Percentiles rank a stretch among this genome's conserved stretches.
Conservation (phyloP, 176 grass and related monocot species). For the Carex pumila region DNA sequence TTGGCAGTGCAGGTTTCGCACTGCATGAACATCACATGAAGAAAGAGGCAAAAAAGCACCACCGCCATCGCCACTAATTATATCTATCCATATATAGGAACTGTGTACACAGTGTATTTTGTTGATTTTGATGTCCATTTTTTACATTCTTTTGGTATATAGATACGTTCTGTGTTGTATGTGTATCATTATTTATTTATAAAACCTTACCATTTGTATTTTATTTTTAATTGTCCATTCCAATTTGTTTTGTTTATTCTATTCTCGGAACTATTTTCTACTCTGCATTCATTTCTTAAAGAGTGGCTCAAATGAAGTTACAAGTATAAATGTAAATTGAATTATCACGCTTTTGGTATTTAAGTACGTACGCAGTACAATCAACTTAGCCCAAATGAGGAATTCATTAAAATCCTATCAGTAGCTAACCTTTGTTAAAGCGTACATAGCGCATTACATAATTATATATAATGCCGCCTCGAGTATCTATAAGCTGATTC, state of each 20-base stretch:
- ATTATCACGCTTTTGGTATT: background rate
- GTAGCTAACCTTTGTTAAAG: too few relatives aligned
- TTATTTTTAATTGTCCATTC: background rate
- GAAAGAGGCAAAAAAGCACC: slow-evolving; percentile 12
- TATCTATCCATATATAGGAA: background rate
- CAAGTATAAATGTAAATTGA: background rate
- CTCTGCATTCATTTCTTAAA: background rate
- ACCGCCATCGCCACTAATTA: background rate
- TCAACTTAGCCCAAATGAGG: background rate
- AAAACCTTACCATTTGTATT: background rate
- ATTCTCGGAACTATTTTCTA: background rate
- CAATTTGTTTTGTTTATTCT: too few relatives aligned
- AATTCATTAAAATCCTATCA: too few relatives aligned
- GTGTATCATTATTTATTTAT: background rate
- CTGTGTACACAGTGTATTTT: background rate
- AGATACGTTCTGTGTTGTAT: background rate
- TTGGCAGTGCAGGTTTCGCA: slow-evolving; percentile 12
- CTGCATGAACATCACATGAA: slow-evolving; percentile 10
- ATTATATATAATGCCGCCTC: too few relatives aligned
- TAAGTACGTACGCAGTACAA: background rate
- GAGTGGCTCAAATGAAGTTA: background rate
- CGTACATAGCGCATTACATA: too few relatives aligned
- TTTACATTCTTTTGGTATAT: background rate
- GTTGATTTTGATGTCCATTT: background rate
- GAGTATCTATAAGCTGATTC: too few relatives aligned